These are phyloP conservation scores for Trapa incisa DNA, from an alignment of 345 rosid species.

Conservation along the genomic window DNA sequence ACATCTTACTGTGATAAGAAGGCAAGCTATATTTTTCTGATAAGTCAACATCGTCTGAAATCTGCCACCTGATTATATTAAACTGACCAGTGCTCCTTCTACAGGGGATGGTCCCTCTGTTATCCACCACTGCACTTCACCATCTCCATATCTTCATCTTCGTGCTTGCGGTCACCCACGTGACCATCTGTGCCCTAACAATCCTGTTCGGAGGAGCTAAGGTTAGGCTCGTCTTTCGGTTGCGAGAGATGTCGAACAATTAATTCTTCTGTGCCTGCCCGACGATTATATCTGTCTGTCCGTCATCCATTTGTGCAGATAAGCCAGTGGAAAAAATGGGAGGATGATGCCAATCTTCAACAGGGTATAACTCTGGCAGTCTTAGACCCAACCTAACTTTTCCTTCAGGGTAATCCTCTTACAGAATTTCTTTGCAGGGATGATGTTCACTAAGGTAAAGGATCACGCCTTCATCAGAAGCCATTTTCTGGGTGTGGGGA, in stretches of 20 bases:
- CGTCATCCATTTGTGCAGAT: slow-evolving; percentile 26
- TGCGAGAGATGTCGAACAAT: no score
- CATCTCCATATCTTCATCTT: slow-evolving; percentile 83
- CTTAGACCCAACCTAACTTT: not conserved
- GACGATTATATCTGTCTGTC: not conserved
- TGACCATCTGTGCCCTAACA: slow-evolving; percentile 59
- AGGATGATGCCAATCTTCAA: slow-evolving; percentile 37
- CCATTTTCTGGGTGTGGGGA: slow-evolving; percentile 62
- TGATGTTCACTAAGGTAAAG: slow-evolving; percentile 37
- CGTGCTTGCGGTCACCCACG: slow-evolving; percentile 64
- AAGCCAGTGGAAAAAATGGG: slow-evolving; percentile 76
- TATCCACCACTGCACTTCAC: slow-evolving; percentile 56
- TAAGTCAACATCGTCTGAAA: not conserved
- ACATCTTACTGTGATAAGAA: slow-evolving; percentile 19
- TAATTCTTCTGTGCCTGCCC: no score
- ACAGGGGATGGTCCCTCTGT: slow-evolving; percentile 57
- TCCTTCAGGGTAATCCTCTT: no score
- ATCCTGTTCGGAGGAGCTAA: slow-evolving; percentile 63
- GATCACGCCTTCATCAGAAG: slow-evolving; percentile 64
- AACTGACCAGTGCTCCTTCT: not conserved
- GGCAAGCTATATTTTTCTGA: slow-evolving; percentile 10
- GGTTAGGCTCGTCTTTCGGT: slow-evolving; percentile 15
- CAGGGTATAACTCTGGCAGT: slow-evolving; percentile 19
- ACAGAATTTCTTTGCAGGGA: not conserved
- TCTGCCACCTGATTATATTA: not conserved